Evolutionary conservation across 331 rosid genomes (phyloP).

Genomic region (Quercus phellos): DNA sequence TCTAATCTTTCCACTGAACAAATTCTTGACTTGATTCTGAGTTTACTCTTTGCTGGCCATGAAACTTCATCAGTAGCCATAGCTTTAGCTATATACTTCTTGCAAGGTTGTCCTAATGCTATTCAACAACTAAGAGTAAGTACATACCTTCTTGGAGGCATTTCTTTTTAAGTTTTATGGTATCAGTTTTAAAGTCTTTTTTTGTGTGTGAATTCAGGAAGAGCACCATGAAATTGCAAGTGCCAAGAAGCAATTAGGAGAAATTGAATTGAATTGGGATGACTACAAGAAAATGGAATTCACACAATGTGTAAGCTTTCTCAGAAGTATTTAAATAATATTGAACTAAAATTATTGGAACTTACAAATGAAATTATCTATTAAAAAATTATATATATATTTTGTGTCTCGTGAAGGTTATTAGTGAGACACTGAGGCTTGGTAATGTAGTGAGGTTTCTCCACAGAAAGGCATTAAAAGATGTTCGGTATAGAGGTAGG

Average conservation of each 20-base stretch:
- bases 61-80: conserved; percentile 94
- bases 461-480: conserved; percentile 87
- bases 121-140: conserved; percentile 66
- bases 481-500: conserved; percentile 81
- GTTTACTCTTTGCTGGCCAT: conserved; percentile 96
- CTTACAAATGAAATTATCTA: background rate
- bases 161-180: background rate
- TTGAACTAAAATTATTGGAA: background rate
- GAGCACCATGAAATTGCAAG: conserved; percentile 73
- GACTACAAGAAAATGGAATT: conserved; percentile 92
- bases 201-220: conserved; percentile 38
- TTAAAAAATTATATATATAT: background rate
- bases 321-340: background rate
- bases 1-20: conserved; percentile 89
- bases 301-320: conserved; percentile 80
- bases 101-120: conserved; percentile 67
- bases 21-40: conserved; percentile 80
- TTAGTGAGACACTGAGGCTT: conserved; percentile 85
- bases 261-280: conserved; percentile 76
- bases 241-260: conserved; percentile 60
- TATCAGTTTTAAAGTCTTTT: background rate
- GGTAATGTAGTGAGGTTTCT: conserved; percentile 97
- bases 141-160: background rate
- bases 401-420: conserved; percentile 47
- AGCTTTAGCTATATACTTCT: conserved; percentile 74